Conservation (phyloP, 2,329 filamentous ascomycete species). For the Monascus ruber region DNA sequence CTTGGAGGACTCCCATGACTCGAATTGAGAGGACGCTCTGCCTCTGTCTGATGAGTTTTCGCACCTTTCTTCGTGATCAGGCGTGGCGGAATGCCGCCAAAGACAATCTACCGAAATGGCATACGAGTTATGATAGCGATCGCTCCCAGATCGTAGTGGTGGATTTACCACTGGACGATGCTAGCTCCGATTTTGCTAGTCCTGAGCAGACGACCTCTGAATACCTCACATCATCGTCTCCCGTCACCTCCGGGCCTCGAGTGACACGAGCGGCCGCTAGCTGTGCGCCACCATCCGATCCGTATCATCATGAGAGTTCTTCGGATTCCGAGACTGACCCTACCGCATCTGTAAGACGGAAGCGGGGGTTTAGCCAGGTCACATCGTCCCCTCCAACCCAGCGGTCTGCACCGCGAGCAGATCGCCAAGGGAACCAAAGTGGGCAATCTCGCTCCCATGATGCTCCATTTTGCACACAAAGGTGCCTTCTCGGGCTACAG, state of each 20-base stretch:
- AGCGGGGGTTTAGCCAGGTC: conserved; percentile 13
- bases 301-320: conserved; percentile 3
- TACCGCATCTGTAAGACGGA: conserved; percentile 10
- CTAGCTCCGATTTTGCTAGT: conserved; percentile 1
- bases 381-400: conserved; percentile 8
- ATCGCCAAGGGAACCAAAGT: conserved; percentile 3
- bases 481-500: conserved; percentile 17
- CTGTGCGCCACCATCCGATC: conserved; percentile 9
- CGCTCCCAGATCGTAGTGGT: conserved; percentile 5
- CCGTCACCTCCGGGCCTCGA: conserved; percentile 1
- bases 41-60: conserved; percentile 8
- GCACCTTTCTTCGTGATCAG: conserved; percentile 9
- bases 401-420: conserved; percentile 3
- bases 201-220: conserved; percentile 7
- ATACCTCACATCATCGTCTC: conserved; percentile 6
- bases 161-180: conserved; percentile 4
- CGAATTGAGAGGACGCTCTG: conserved; percentile 11
- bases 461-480: conserved; percentile 16
- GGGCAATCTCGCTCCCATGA: conserved; percentile 7
- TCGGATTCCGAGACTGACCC: conserved; percentile 9
- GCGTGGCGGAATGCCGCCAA: conserved; percentile 10
- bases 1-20: conserved; percentile 1
- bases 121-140: conserved; percentile 6
- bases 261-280: conserved; percentile 7
- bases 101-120: conserved; percentile 6